Conservation (phyloP, 1,284 basidiomycete genomes). For the Cystobasidium sp. region DNA sequence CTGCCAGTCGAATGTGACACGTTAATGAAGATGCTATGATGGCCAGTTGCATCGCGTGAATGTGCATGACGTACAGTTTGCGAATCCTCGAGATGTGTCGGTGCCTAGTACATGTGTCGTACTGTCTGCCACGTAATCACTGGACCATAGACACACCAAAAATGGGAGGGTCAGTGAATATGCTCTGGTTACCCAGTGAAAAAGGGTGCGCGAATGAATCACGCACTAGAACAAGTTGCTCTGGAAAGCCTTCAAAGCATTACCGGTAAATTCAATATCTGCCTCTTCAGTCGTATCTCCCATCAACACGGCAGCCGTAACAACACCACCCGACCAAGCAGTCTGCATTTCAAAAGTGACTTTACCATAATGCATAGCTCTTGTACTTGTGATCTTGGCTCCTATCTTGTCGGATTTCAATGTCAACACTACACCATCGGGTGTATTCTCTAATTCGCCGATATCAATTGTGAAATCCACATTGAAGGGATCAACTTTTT, state of each 20-base stretch:
- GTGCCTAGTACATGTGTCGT: conserved; percentile 2
- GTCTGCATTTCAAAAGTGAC: conserved; percentile 39
- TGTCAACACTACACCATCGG: conserved; percentile 25
- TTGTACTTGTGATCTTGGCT: conserved; percentile 29
- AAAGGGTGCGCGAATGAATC: no score
- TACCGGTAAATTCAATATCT: conserved; percentile 40
- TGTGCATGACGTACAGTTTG: conserved; percentile 22
- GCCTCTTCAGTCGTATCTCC: conserved; percentile 41
- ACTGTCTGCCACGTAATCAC: conserved; percentile 4
- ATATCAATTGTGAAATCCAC: conserved; percentile 33
- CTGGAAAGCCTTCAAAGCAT: conserved; percentile 20
- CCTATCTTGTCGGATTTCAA: conserved; percentile 28
- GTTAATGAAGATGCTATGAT: not conserved
- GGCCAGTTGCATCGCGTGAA: not conserved
- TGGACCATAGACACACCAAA: not conserved
- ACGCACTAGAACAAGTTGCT: conserved; percentile 42
- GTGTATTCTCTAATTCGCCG: conserved; percentile 12
- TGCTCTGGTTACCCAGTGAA: not conserved
- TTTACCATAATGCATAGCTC: conserved; percentile 38
- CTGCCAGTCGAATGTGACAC: not conserved
- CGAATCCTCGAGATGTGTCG: conserved; percentile 29
- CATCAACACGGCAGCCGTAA: conserved; percentile 39
- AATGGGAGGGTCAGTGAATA: not conserved
- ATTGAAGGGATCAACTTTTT: conserved; percentile 21
- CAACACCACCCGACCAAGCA: conserved; percentile 37